A percentile compares a stretch with the other conserved stretches of the same genome.
phyloP scores from a whole-genome alignment of 2,329 filamentous ascomycete genomes.

The Huntiella savannae region DNA sequence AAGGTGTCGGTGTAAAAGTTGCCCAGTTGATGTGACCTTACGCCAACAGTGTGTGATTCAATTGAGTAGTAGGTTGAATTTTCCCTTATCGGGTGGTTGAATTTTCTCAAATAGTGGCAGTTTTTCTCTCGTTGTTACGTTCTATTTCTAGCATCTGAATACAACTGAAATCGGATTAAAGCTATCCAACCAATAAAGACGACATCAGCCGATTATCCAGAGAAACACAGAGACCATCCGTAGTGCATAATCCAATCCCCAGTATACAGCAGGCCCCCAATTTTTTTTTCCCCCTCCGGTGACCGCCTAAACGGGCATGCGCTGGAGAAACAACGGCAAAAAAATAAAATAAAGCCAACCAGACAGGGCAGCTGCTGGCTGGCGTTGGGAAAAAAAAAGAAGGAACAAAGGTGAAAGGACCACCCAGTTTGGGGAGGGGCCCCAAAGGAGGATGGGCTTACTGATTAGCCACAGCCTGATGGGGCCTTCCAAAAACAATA shows the following conservation, averaged over 20 bases:
- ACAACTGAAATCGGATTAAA: no score
- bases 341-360: constrained; percentile 6
- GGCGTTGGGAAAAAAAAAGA: neutral
- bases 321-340: constrained; percentile 11
- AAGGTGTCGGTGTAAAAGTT: neutral
- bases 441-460: neutral
- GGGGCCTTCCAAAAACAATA: constrained; percentile 10
- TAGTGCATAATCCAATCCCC: neutral
- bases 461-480: constrained; percentile 11
- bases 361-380: neutral
- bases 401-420: constrained; percentile 2
- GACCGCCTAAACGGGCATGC: constrained; percentile 3
- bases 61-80: no score
- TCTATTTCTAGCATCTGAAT: no score
- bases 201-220: no score
- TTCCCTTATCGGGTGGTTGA: no score
- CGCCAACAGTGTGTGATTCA: no score
- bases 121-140: no score
- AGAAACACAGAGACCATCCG: no score
- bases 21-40: neutral
- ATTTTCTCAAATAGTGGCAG: no score
- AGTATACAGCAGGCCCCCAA: neutral
- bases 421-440: no score
- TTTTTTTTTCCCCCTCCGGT: neutral
- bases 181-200: no score